Evolutionary conservation across 352 stramenopile genomes (phyloP), one percentile per base, ranked within the genome.

Genomic region (Phytopythium kandeliae): DNA sequence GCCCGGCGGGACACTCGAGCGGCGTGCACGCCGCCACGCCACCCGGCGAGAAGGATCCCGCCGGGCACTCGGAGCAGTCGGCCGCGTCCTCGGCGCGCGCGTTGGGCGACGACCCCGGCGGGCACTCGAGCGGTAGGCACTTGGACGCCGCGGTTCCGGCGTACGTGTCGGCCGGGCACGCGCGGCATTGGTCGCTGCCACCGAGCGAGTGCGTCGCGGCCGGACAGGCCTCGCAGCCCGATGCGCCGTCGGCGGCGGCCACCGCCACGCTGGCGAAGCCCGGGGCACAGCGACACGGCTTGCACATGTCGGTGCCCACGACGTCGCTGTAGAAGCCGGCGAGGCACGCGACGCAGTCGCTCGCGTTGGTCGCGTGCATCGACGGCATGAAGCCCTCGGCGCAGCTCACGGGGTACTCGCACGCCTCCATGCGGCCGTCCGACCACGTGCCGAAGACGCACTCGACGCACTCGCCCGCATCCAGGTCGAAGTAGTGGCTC

Each of bases 401-500:
- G 36, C 67, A 77, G 19, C 46, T 43, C 21, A 77, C 67, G 0
- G 67, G 67, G 47, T 73, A 73, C 49, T 57, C 55, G 48, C 67
- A 77, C 36, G 8, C 62, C 30, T 48, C 55, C 67, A 77, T 77
- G 36, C 64, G 63, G 51, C 67, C 67, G 43, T 68, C 63, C 30
- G 67, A 77, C 64, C 63, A 77, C 36, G 64, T 77, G 53, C 67
- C 67, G 52, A 71, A 77, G 41, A 60, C 41, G 46, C 67, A 77
- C 42, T 77, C 67, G 22, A 51, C 54, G 35, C 67, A 77, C 9
- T 22, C 52, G 5, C 37, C 24, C 26, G 37, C 28, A 9, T 59
- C 55, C 11, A 69, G 37, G 46, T 74, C 57, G 55, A 58, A 77
- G 55, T 67, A 77, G 51, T 64, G 69, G 61, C 67, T 71, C 22